Evolutionary conservation across 345 rosid species (phyloP), one percentile per base, ranked within the genome.

Genomic region (Eutrema yunnanense): DNA sequence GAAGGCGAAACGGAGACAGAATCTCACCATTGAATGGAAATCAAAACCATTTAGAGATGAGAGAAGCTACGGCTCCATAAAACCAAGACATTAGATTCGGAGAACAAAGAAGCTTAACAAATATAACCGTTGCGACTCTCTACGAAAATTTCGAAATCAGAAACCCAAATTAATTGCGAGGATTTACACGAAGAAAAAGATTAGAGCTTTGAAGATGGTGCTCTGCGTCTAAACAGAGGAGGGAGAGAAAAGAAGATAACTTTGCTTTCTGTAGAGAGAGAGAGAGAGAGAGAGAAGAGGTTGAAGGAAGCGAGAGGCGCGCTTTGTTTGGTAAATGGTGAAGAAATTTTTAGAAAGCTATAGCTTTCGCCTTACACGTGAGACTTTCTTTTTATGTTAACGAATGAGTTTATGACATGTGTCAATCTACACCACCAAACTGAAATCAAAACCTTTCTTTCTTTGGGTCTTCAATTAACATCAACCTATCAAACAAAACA

Each of bases 241-340:
- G 27, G 49, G 22, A 14, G 56, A 57, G 22, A 73, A 22, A 22
- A 49, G 73, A 13, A 54, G 75, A 72, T 30, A 72, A 26, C 32
- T 61, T 71, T 59, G 59, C 42, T 42, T 13, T 42, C 46, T 46
- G 40, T 32, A 22, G 41, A 57, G 66, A 73, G 52, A 57, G 52
- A 46, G 19, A 46, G 58, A 30, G 33, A n/a, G n/a, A n/a, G n/a
- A n/a, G n/a, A n/a, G n/a, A 44, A 40, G 73, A 67, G 72, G 65
- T 73, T 64, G 73, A 49, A 51, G 55, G 50, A 60, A 69, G 56
- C 42, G 78, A 67, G 73, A 61, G 74, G 74, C 69, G 74, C 69
- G 79, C 74, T 75, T 69, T 61, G 74, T 69, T 75, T 63, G 65
- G 74, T 62, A 52, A 67, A 68, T 68, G 55, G 49, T 75, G 50